A percentile compares a stretch with the other conserved stretches of the same genome.
Evolutionary conservation across 495 filamentous ascomycete genomes (phyloP).

Genomic region (Penicillium maclennaniae): DNA sequence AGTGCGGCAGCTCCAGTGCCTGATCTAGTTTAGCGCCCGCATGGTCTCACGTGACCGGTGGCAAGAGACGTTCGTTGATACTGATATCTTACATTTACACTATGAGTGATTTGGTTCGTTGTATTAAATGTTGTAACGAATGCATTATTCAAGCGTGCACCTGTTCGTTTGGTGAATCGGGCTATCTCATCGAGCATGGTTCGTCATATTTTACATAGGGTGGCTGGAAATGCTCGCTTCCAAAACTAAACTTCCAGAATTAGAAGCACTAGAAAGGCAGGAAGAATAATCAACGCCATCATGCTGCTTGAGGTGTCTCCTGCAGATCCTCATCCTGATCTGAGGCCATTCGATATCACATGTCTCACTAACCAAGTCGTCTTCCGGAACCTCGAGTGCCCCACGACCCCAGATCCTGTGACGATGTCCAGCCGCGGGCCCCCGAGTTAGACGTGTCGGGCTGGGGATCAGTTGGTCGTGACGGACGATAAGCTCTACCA

Average conservation of each 20-base stretch:
- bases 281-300: neutral
- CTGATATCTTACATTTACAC: neutral
- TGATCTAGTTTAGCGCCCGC: conserved; percentile 27
- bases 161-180: neutral
- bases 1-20: conserved; percentile 34
- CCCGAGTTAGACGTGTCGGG: conserved; percentile 9
- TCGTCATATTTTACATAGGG: neutral
- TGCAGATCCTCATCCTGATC: neutral
- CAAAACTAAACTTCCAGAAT: neutral
- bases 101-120: neutral
- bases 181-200: neutral
- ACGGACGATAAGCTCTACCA: conserved; percentile 52
- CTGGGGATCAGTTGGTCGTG: conserved; percentile 17
- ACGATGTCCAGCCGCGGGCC: conserved; percentile 32
- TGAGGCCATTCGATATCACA: neutral
- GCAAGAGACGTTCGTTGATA: neutral
- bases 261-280: neutral
- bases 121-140: neutral
- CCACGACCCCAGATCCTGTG: conserved; percentile 48
- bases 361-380: conserved; percentile 50
- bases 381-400: conserved; percentile 61
- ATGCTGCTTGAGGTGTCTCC: neutral
- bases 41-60: conserved; percentile 10
- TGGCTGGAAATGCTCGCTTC: neutral
- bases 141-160: neutral